A percentile compares a stretch with the other conserved stretches of the same genome.
phyloP scores from a whole-genome alignment of 1,284 basidiomycete species.

The Erythrobasidium hasegawianum region DNA sequence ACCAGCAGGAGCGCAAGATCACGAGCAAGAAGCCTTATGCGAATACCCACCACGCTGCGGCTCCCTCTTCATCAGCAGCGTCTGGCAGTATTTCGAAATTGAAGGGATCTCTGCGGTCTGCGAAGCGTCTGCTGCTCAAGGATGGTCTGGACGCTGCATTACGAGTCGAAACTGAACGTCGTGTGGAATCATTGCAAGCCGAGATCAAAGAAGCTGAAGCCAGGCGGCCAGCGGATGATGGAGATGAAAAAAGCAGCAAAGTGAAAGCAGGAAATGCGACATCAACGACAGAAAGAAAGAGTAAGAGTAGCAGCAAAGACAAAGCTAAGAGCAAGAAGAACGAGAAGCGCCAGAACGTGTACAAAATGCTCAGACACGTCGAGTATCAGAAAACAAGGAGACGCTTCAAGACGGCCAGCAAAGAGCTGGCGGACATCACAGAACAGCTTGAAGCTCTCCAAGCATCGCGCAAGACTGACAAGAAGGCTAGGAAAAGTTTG shows the following conservation, averaged over 20 bases:
- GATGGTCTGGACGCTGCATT: constrained; percentile 20
- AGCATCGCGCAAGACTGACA: background rate
- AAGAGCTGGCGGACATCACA: background rate
- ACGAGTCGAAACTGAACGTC: constrained; percentile 19
- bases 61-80: background rate
- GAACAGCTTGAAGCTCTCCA: constrained; percentile 4
- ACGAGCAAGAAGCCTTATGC: no score
- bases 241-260: background rate
- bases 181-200: constrained; percentile 20
- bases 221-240: background rate
- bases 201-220: constrained; percentile 9
- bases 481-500: constrained; percentile 6
- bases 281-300: background rate
- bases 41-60: no score
- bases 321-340: constrained; percentile 6
- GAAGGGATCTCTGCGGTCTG: constrained; percentile 25
- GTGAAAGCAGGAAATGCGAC: background rate
- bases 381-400: constrained; percentile 23
- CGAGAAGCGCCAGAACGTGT: constrained; percentile 17
- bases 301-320: background rate
- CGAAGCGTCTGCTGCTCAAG: constrained; percentile 18
- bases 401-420: constrained; percentile 15
- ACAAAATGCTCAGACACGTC: constrained; percentile 32
- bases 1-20: background rate
- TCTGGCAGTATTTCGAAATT: constrained; percentile 20